Evolutionary conservation across 352 stramenopile genomes (phyloP).

Genomic region (Phytophthora ohioensis): DNA sequence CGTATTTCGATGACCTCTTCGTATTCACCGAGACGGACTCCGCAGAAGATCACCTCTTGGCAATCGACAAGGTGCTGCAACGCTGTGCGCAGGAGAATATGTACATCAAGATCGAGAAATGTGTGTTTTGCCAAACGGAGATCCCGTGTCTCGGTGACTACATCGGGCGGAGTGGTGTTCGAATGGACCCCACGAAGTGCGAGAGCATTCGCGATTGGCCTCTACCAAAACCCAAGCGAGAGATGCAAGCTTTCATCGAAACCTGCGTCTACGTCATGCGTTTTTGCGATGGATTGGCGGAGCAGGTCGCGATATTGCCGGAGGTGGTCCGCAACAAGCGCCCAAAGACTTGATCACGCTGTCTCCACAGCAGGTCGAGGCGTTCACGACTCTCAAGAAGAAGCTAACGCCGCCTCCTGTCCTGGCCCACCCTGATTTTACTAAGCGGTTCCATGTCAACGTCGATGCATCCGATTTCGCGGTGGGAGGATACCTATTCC

Average conservation of each 20-base stretch:
- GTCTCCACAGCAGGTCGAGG: background rate
- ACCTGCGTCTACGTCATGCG: conserved; percentile 25
- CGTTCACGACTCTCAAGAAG: background rate
- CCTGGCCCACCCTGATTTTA: conserved; percentile 13
- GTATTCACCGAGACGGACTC: conserved; percentile 5
- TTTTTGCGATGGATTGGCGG: conserved; percentile 15
- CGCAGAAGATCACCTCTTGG: background rate
- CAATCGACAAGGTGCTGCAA: conserved; percentile 3
- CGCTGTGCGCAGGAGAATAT: conserved; percentile 3
- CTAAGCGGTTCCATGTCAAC: conserved; percentile 10
- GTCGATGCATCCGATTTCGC: conserved; percentile 24
- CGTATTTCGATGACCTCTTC: conserved; percentile 13
- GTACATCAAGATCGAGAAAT: conserved; percentile 20
- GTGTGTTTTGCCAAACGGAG: conserved; percentile 10
- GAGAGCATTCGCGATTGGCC: conserved; percentile 19
- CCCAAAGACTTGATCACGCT: background rate
- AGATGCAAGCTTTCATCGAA: conserved; percentile 24
- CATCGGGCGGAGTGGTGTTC: conserved; percentile 11
- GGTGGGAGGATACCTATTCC: conserved; percentile 29
- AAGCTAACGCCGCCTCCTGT: conserved; percentile 13
- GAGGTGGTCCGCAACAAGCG: background rate
- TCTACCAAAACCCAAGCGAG: conserved; percentile 13
- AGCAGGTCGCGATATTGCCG: background rate
- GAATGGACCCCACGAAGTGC: conserved; percentile 29
- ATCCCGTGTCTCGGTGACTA: conserved; percentile 4